phyloP scores from a whole-genome alignment of 2,329 filamentous ascomycete species.

The Alternaria angustiovoidea region DNA sequence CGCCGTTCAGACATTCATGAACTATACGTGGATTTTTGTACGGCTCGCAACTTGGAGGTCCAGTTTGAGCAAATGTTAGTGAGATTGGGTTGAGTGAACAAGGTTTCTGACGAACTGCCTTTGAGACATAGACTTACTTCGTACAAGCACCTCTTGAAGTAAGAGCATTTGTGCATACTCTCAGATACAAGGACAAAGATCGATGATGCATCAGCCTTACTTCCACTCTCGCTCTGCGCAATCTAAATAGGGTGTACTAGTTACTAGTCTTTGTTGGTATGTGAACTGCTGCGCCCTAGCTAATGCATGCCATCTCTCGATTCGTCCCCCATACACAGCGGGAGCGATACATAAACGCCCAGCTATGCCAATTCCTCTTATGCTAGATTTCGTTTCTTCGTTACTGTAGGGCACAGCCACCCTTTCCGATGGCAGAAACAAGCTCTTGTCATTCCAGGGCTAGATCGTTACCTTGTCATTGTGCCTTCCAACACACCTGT shows the following conservation, averaged over 20 bases:
- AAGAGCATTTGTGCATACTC: neutral
- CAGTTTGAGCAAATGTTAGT: neutral
- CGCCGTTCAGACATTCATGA: neutral
- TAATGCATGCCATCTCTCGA: neutral
- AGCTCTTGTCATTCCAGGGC: neutral
- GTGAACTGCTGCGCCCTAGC: too few species aligned
- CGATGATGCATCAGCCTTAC: neutral
- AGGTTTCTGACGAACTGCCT: too few species aligned
- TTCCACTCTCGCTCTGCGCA: slow-evolving; percentile 1
- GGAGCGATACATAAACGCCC: neutral
- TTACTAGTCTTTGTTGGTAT: neutral
- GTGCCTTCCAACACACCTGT: neutral
- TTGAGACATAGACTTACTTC: too few species aligned
- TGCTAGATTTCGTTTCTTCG: neutral
- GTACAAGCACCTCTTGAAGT: too few species aligned
- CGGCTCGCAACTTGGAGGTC: neutral
- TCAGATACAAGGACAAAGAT: neutral
- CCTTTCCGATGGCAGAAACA: neutral
- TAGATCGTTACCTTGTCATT: neutral
- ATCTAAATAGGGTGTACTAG: neutral
- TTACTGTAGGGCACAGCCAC: neutral
- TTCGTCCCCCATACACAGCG: too few species aligned
- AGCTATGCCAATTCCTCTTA: neutral
- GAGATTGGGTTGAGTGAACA: neutral
- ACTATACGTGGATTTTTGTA: neutral